Evolutionary conservation across 2,329 filamentous ascomycete genomes (phyloP), one percentile per base, ranked within the genome.

Genomic region (Ophiostoma novo-ulmi): DNA sequence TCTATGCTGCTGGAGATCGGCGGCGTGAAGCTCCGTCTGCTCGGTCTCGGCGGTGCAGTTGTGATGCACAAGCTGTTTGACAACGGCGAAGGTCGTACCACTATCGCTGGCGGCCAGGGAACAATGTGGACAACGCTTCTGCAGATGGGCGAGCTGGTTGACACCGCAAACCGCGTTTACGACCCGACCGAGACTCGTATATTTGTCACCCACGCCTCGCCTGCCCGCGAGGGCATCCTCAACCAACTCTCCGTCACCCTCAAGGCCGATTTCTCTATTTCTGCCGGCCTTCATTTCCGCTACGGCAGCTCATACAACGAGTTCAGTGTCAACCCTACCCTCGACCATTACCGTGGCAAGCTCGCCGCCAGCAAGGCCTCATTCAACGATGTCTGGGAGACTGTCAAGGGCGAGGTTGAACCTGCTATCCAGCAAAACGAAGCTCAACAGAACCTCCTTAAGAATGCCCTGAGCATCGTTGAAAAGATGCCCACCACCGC

Each of bases 21-120:
- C 71, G 95, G 95, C 71, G 93, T 99, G 70, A 98, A 98, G 86
- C 88, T 99, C 74, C 91, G 95, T 77, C 86, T 99, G 68, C 87
- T 99, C 39, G 95, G 95, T 73, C 85, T 99, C 44, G 95, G 95
- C 74, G 95, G 95, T 76, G 95, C 95, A 7, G 94, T 99, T 5
- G 95, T 99, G 72, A 99, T 99, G 93, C 95, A 99, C 85, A 99
- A 99, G 85, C 88, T 99, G 22, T 99, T 99, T 78, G 95, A 99
- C 80, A 99, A 99, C 75, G 95, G 95, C 70, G 95, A 99, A 78
- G 95, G 95, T 72, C 90, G 94, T 80, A 99, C 95, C 68, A 99
- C 96, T 1, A 99, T 99, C 80, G 95, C 95, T 31, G 95, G 95
- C 78, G 95, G 95, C 26, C 95, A 99, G 80, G 95, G 95, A 73